Base-by-base conservation (phyloP, 805 yeast species). In the Nakazawaea wyomingensis region DNA sequence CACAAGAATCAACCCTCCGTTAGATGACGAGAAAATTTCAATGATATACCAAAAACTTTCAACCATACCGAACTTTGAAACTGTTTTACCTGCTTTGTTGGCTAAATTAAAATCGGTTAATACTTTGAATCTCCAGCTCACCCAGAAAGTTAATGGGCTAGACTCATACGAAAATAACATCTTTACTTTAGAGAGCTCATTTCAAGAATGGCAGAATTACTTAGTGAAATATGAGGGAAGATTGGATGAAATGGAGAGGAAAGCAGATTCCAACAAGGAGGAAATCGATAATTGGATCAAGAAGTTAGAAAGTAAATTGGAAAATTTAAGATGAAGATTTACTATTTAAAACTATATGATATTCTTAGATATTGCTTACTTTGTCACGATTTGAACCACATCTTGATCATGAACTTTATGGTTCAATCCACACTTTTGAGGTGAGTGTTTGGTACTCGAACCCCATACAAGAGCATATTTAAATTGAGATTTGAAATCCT, bases 381-480 rank as follows among this genome's bases (percentile, higher is more conserved):
- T 91, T 17, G 96, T 80, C 39, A 91, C 88, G 45, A 91, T 78
- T 39, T 93, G 82, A 18, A 93, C 91, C 14, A 91, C 99, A 59
- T 91, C 99, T 58, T 90, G 97, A 59, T 91, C 98, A 52, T 85
- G 79, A 11, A 93, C 82, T 29, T 69, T 68, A 60, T 91, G 99
- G 49, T 59, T 76, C 45, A 91, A 68, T 0, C 99, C 98, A 70
- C 98, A 91, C 59, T 91, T 91, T 58, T 91, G 99, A 4, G 98
- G 98, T 28, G 91, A 86, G 59, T 88, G 96, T 60, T 93, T 93
- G 5, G 97, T 85, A 37, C 95, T 82, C 1, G 90, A 80, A 0
- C 99, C 99, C 97, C 98, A 91, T 5, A 91, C 96, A 55, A 89
- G 65, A 0, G 98, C 98, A 60, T 90, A 89, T 60, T 89, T 87